Conservation (phyloP, 306 rosid species). For the Gastrolobium villosum region DNA sequence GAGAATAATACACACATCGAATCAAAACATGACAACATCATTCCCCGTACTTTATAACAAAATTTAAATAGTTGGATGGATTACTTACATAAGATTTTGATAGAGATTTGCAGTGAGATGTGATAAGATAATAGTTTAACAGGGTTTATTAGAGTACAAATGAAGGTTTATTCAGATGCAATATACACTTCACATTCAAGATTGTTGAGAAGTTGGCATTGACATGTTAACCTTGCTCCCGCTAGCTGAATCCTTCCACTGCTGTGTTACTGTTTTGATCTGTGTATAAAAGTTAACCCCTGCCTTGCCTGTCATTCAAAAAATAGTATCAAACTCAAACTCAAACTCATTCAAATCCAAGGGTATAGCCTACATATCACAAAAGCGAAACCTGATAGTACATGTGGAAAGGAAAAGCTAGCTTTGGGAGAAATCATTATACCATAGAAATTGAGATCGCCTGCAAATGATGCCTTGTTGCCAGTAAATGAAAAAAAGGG, state of each 20-base stretch:
- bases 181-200: slow-evolving; percentile 39
- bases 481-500: slow-evolving; percentile 96
- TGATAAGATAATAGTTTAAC: not conserved
- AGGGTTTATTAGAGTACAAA: slow-evolving; percentile 1
- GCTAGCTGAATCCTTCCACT: slow-evolving; percentile 88
- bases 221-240: slow-evolving; percentile 66
- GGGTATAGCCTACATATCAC: not conserved
- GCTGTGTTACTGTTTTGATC: slow-evolving; percentile 89
- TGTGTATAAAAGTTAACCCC: slow-evolving; percentile 90
- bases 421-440: slow-evolving; percentile 32
- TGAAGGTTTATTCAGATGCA: not conserved
- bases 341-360: slow-evolving; percentile 14
- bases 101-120: not conserved
- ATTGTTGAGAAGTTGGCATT: slow-evolving; percentile 82
- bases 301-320: slow-evolving; percentile 75
- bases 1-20: not conserved
- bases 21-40: not conserved
- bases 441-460: slow-evolving; percentile 94
- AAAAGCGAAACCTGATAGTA: slow-evolving; percentile 7
- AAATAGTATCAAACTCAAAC: slow-evolving; percentile 5
- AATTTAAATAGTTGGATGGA: too few relatives aligned
- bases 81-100: not conserved
- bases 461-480: slow-evolving; percentile 90
- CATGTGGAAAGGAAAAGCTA: not conserved
- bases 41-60: not conserved